Conservation (phyloP, 208 protist species). For the Leishmania mexicana region DNA sequence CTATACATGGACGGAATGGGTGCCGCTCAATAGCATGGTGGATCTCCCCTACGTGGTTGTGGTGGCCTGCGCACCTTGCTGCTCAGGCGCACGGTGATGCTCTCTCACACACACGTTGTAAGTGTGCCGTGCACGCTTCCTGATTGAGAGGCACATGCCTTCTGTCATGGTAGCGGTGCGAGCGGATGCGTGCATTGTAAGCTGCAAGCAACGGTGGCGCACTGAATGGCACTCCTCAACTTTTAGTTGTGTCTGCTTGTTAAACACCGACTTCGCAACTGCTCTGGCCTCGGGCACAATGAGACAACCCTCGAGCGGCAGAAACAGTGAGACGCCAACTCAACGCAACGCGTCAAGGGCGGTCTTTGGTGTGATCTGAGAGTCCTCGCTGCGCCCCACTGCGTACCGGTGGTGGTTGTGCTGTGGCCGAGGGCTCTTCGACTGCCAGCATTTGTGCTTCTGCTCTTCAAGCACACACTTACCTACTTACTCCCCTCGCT, state of each 20-base stretch:
- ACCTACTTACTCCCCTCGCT: neutral
- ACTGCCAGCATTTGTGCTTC: neutral
- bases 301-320: neutral
- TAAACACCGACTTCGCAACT: neutral
- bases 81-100: neutral
- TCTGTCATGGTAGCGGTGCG: neutral
- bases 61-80: conserved; percentile 13
- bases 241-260: neutral
- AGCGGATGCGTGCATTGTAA: neutral
- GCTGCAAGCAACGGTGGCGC: neutral
- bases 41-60: conserved; percentile 24
- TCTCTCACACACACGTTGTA: neutral
- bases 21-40: neutral
- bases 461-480: neutral
- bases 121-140: neutral
- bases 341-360: neutral
- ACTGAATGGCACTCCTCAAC: neutral
- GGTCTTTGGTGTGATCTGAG: neutral
- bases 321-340: neutral
- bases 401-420: neutral
- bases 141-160: neutral
- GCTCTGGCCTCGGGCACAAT: neutral
- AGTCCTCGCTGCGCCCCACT: neutral
- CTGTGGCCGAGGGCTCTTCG: neutral
- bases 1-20: conserved; percentile 34